phyloP scores from a whole-genome alignment of 2,329 filamentous ascomycete genomes.

The Colletotrichum neosansevieriae region DNA sequence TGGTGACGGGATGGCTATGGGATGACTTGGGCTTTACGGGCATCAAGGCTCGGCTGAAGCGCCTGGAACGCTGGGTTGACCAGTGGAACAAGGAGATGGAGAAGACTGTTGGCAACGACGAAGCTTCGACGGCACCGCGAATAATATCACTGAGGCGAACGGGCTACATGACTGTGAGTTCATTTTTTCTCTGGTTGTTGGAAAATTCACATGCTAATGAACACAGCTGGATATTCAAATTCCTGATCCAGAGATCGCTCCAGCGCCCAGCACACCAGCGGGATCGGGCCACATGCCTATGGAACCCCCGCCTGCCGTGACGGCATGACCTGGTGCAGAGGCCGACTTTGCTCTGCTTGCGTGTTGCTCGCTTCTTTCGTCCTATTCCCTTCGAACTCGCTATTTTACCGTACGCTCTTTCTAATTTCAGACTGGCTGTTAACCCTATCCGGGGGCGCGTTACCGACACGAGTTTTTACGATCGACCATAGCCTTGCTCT shows the following conservation, averaged over 20 bases:
- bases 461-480: conserved; percentile 36
- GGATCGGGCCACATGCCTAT: conserved; percentile 32
- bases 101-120: conserved; percentile 64
- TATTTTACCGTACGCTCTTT: conserved; percentile 38
- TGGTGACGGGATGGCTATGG: conserved; percentile 93
- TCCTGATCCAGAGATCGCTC: conserved; percentile 78
- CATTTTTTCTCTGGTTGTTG: neutral
- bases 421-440: conserved; percentile 30
- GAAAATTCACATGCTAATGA: conserved; percentile 43
- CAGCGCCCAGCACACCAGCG: conserved; percentile 58
- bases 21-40: conserved; percentile 86
- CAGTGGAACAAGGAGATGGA: conserved; percentile 85
- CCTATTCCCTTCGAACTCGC: conserved; percentile 21
- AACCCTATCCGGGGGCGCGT: conserved; percentile 8
- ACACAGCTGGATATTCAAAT: conserved; percentile 82
- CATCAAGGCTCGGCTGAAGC: conserved; percentile 77
- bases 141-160: conserved; percentile 84
- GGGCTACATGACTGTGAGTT: conserved; percentile 84
- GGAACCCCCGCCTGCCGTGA: conserved; percentile 32
- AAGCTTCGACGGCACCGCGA: conserved; percentile 69
- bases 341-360: neutral
- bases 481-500: conserved; percentile 18
- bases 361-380: neutral
- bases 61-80: conserved; percentile 84
- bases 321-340: conserved; percentile 19